Evolutionary conservation across 2,329 filamentous ascomycete species (phyloP), one percentile per base, ranked within the genome.

Genomic region (Ceratocystiopsis brevicomis): DNA sequence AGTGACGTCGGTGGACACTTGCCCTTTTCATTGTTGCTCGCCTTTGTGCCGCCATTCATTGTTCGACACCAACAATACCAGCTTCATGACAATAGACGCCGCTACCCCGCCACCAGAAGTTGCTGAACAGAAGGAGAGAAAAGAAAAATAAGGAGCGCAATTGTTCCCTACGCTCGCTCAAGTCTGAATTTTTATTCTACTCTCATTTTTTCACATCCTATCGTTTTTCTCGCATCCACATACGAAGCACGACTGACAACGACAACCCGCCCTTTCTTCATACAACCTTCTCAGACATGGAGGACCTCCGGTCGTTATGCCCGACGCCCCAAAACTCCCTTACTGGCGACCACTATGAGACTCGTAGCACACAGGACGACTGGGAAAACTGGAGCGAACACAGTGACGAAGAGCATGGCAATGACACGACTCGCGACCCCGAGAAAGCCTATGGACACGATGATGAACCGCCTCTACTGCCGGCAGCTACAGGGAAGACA

Each of bases 311-410:
- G 43, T 44, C 48, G 18, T 45, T 47, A 30, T 50, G 52, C 11
- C 39, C 44, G 35, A 50, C 42, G 17, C 44, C 49, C 13, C 48
- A 47, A 46, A 41, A 44, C 47, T 49, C 45, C 40, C 46, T 50
- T 43, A 48, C 46, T 41, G 43, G 45, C 16, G 39, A 41, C n/a
- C 38, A 37, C 21, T 30, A 43, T 36, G 41, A 39, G 25, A 6
- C 25, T 9, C 25, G 25, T 8, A 21, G 21, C 25, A 30, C 25
- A 10, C 25, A 6, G 25, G 63, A 68, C 14, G 65, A 69, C 10
- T 70, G 68, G 68, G 67, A 71, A 46, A 65, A 69, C 25, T 71
- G 68, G 68, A 66, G 69, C 47, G 66, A 69, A 13, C 69, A 11
- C 12, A 6, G 25, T 35, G 34, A 38, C 41, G 30, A 44, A 33